Conservation (phyloP, 2,329 filamentous ascomycete species). For the Alternaria solani region DNA sequence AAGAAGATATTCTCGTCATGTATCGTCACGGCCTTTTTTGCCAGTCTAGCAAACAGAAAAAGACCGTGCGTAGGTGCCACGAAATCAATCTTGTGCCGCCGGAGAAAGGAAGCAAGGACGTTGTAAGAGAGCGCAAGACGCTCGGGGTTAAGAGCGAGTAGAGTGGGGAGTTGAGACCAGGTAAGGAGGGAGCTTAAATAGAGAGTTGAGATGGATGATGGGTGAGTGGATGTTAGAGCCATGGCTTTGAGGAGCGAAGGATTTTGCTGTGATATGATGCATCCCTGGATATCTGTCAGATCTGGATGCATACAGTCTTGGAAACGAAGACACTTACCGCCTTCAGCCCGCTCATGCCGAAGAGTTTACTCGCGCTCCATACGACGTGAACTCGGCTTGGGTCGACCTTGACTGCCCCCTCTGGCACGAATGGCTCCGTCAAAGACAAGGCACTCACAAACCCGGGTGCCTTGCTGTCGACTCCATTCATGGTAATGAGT, state of each 20-base stretch:
- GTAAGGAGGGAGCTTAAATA: slow-evolving; percentile 34
- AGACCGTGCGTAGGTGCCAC: slow-evolving; percentile 38
- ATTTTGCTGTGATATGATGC: slow-evolving; percentile 42
- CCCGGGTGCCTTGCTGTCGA: slow-evolving; percentile 12
- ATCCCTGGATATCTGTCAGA: slow-evolving; percentile 30
- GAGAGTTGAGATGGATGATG: slow-evolving; percentile 29
- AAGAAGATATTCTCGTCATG: slow-evolving; percentile 34
- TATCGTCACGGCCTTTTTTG: slow-evolving; percentile 17
- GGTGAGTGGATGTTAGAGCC: slow-evolving; percentile 28
- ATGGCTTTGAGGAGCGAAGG: slow-evolving; percentile 32
- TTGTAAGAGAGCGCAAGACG: slow-evolving; percentile 33
- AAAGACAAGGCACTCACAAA: slow-evolving; percentile 40
- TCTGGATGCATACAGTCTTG: not conserved
- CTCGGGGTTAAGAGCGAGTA: slow-evolving; percentile 35
- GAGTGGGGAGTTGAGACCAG: slow-evolving; percentile 38
- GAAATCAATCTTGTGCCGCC: slow-evolving; percentile 26
- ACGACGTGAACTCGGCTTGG: slow-evolving; percentile 42
- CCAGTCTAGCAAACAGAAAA: slow-evolving; percentile 38
- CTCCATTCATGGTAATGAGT: slow-evolving; percentile 21
- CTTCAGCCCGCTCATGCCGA: slow-evolving; percentile 40
- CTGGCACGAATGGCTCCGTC: slow-evolving; percentile 37
- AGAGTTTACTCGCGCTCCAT: slow-evolving; percentile 43
- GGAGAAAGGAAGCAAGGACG: slow-evolving; percentile 26
- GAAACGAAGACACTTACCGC: slow-evolving; percentile 27
- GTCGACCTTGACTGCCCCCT: slow-evolving; percentile 45